phyloP scores from a whole-genome alignment of 2,329 filamentous ascomycete species.

The Exophiala mesophila region DNA sequence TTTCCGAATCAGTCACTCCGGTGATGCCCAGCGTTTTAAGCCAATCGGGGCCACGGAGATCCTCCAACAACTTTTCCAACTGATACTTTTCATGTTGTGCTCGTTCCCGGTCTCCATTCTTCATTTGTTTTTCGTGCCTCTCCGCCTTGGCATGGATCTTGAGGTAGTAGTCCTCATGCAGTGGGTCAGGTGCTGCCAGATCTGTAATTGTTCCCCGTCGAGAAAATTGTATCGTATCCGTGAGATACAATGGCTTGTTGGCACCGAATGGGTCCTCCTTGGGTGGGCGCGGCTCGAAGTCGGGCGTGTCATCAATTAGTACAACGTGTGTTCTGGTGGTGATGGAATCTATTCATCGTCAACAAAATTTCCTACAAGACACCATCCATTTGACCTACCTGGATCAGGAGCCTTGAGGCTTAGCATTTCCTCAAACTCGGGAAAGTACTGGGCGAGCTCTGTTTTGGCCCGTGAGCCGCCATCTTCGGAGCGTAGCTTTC shows the following conservation, averaged over 20 bases:
- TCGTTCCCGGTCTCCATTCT: constrained; percentile 62
- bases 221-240: constrained; percentile 40
- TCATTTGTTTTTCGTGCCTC: constrained; percentile 62
- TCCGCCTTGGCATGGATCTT: constrained; percentile 58
- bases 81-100: constrained; percentile 64
- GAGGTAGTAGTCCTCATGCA: constrained; percentile 53
- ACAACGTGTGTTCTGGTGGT: constrained; percentile 68
- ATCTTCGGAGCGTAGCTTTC: constrained; percentile 82
- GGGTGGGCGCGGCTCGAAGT: constrained; percentile 17
- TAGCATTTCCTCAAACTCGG: constrained; percentile 90
- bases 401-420: constrained; percentile 75
- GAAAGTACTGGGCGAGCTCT: constrained; percentile 84
- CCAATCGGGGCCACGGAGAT: constrained; percentile 88
- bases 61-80: constrained; percentile 67
- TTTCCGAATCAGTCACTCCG: constrained; percentile 75
- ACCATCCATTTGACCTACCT: constrained; percentile 56
- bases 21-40: constrained; percentile 85
- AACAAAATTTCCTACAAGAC: no score
- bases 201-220: constrained; percentile 1
- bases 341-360: constrained; percentile 58
- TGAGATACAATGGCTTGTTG: constrained; percentile 37
- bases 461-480: constrained; percentile 79
- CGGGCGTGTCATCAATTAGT: constrained; percentile 56
- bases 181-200: constrained; percentile 45
- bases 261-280: constrained; percentile 27